Evolutionary conservation across 2,329 filamentous ascomycete genomes (phyloP).

Genomic region (Chalara sp.): DNA sequence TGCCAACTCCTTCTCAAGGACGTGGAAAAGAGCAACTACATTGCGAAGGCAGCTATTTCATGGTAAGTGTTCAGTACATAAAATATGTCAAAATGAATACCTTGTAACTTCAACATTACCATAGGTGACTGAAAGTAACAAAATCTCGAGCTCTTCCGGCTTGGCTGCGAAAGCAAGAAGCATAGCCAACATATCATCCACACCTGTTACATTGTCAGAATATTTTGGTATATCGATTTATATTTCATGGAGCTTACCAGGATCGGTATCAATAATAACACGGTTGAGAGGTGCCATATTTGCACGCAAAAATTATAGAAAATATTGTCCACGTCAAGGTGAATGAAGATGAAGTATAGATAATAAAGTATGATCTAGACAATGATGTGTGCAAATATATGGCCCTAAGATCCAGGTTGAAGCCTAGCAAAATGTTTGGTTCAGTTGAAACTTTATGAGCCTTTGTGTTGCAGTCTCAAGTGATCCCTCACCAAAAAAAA

Average conservation of each 20-base stretch:
- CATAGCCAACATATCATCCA: constrained; percentile 87
- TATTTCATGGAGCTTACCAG: constrained; percentile 43
- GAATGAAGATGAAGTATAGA: no score
- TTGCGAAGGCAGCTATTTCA: constrained; percentile 71
- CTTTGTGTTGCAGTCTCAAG: no score
- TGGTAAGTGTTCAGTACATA: not conserved
- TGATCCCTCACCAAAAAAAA: no score
- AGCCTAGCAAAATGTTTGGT: no score
- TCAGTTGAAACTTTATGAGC: no score
- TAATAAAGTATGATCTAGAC: no score
- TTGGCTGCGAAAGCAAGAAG: constrained; percentile 77
- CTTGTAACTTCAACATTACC: constrained; percentile 86
- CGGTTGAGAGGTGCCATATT: constrained; percentile 51
- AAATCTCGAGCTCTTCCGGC: constrained; percentile 77
- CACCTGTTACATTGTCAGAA: constrained; percentile 42
- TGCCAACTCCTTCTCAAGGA: constrained; percentile 79
- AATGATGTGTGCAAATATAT: no score
- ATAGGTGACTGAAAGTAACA: constrained; percentile 84
- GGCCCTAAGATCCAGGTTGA: no score
- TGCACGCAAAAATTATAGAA: no score
- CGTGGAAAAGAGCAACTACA: constrained; percentile 82
- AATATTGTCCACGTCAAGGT: no score
- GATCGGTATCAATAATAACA: constrained; percentile 95
- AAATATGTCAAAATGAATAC: constrained; percentile 34
- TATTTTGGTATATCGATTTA: not conserved